A percentile compares a stretch with the other conserved stretches of the same genome.
Evolutionary conservation across 169 alveolate species (phyloP).

Genomic region (Plasmodium blacklocki): DNA sequence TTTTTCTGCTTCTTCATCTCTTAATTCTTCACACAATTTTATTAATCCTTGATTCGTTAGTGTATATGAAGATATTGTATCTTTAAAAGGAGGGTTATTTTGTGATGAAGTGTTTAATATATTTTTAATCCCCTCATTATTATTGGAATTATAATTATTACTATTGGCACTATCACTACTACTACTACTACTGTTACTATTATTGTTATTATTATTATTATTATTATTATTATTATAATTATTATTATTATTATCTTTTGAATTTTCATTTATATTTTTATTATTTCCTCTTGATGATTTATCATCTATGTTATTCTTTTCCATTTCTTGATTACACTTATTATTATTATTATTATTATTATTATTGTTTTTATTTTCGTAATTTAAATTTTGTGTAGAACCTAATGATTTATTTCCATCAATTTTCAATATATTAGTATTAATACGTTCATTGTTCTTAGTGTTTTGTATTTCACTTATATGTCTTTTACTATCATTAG

Average conservation of each 20-base stretch:
- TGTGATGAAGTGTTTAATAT: background rate
- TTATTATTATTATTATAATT: background rate
- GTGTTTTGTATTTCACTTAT: background rate
- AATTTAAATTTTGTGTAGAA: background rate
- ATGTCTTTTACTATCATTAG: too few species aligned
- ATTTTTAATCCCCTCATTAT: background rate
- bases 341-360: background rate
- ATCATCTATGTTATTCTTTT: background rate
- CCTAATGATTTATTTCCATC: too few species aligned
- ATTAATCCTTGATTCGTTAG: slow-evolving; percentile 28
- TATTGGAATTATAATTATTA: background rate
- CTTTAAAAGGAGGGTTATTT: background rate
- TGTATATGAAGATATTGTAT: slow-evolving; percentile 20
- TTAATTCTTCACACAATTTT: slow-evolving; percentile 61
- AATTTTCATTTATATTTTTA: background rate
- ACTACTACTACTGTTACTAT: background rate
- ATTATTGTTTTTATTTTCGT: background rate
- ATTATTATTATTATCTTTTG: background rate
- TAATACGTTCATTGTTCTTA: background rate
- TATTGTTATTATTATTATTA: background rate
- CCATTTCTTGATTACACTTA: background rate
- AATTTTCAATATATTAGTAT: too few species aligned
- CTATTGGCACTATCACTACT: background rate
- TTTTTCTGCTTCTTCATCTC: slow-evolving; percentile 14
- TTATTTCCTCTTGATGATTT: background rate